Evolutionary conservation across 78 protist genomes (phyloP), one percentile per base, ranked within the genome.

Genomic region (Chrysochromulina parva): DNA sequence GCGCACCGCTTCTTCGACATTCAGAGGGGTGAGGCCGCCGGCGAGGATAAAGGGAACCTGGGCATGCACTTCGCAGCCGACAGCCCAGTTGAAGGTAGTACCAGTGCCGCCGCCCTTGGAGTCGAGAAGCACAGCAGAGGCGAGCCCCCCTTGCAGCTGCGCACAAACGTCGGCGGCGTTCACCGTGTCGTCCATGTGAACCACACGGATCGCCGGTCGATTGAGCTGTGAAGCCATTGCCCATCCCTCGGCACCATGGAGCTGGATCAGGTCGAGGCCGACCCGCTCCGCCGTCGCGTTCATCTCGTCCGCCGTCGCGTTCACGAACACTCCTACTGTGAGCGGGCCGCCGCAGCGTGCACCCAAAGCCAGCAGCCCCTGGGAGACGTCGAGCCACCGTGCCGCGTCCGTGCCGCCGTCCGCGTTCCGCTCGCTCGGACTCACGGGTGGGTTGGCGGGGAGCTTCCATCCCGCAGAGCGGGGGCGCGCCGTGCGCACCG

Each of bases 291-390:
- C 80, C 6, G n/a, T 52, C 65, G 24, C 52, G 48, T 86, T 66
- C 58, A 86, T 67, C 80, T 86, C 88, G n/a, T 57, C 73, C 53
- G 10, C 62, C 0, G 73, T 2, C 60, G 86, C 59, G 60, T 94
- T 28, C 38, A 71, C 89, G 16, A 94, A 94, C 16, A 94, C 94
- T 7, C 94, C 95, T 67, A 91, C 95, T 5, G 86, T 14, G 20
- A 91, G 85, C 47, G 95, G 93, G 10, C 93, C 62, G 0, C 62
- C 50, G 38, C 0, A 0, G 48, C 60, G 28, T 2, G 38, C 28
- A 19, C 62, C 60, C 19, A 5, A 14, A 0, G 4, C 1, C 0
- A 78, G 60, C 57, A 26, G 19, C 17, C 24, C 86, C 1, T 6
- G 6, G n/a, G 62, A 53, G 10, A 17, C 48, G 16, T 13, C 11